phyloP scores from a whole-genome alignment of 108 stramenopile genomes.

The Nitzschia putrida region DNA sequence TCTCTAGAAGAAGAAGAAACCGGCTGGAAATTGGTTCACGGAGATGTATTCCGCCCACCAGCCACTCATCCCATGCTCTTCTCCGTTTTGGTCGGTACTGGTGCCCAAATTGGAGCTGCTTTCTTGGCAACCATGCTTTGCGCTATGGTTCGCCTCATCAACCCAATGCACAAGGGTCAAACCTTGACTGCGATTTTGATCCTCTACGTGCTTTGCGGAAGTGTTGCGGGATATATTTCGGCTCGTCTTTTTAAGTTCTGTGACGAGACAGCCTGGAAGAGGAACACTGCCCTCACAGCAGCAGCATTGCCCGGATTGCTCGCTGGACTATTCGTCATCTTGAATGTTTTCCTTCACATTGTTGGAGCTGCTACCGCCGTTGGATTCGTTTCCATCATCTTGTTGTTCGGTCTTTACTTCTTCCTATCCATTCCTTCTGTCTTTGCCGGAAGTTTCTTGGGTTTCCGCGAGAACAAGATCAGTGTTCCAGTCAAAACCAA shows the following conservation, averaged over 20 bases:
- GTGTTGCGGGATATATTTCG: slow-evolving; percentile 84
- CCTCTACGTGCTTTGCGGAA: slow-evolving; percentile 90
- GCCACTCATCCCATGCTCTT: slow-evolving; percentile 76
- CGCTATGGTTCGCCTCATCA: slow-evolving; percentile 83
- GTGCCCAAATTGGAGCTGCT: slow-evolving; percentile 88
- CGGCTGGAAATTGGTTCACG: slow-evolving; percentile 98
- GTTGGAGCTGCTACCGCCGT: slow-evolving; percentile 90
- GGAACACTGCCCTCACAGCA: slow-evolving; percentile 81
- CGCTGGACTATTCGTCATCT: slow-evolving; percentile 79
- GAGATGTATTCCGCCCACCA: slow-evolving; percentile 96
- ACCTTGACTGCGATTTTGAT: slow-evolving; percentile 86
- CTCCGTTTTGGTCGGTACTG: slow-evolving; percentile 87
- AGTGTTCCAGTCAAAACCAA: slow-evolving; percentile 86
- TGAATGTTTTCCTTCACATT: slow-evolving; percentile 80
- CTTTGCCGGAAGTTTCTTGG: slow-evolving; percentile 93
- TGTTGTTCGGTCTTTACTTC: slow-evolving; percentile 83
- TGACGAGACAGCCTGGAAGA: slow-evolving; percentile 79
- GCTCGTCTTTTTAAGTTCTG: slow-evolving; percentile 92
- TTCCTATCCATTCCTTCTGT: slow-evolving; percentile 88
- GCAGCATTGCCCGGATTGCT: slow-evolving; percentile 77
- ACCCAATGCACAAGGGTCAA: slow-evolving; percentile 93
- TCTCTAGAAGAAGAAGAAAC: slow-evolving; percentile 90
- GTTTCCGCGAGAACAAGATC: slow-evolving; percentile 83
- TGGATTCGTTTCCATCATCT: slow-evolving; percentile 82
- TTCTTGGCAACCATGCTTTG: slow-evolving; percentile 75